phyloP scores from a whole-genome alignment of 352 stramenopile genomes.

The Pythium scleroteichum region DNA sequence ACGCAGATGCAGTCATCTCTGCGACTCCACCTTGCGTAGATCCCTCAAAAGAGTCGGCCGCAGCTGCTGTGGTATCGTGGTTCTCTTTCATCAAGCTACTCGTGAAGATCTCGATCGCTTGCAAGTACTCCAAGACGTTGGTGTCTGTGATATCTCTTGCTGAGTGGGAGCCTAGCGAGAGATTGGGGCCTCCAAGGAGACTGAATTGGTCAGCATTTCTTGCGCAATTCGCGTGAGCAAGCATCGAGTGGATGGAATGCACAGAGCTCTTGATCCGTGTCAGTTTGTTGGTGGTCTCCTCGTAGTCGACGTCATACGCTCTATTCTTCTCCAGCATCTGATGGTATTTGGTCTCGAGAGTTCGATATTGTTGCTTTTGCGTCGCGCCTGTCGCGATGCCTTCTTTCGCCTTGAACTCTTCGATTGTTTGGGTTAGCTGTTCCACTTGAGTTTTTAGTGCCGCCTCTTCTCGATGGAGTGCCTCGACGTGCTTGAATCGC shows the following conservation, averaged over 20 bases:
- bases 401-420: constrained; percentile 69
- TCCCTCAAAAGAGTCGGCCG: neutral
- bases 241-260: constrained; percentile 73
- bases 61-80: constrained; percentile 23
- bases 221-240: constrained; percentile 54
- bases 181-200: constrained; percentile 24
- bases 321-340: constrained; percentile 41
- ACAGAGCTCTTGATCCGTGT: constrained; percentile 65
- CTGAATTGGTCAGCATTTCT: constrained; percentile 41
- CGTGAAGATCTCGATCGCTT: constrained; percentile 73
- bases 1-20: constrained; percentile 2
- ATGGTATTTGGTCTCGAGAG: constrained; percentile 40
- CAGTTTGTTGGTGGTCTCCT: constrained; percentile 55
- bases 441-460: constrained; percentile 52
- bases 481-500: constrained; percentile 75
- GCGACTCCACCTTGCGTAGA: neutral
- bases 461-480: constrained; percentile 60
- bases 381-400: constrained; percentile 57
- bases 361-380: constrained; percentile 57
- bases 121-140: constrained; percentile 77
- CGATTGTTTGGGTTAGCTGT: constrained; percentile 44
- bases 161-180: constrained; percentile 32
- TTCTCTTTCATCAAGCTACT: constrained; percentile 58
- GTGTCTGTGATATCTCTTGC: constrained; percentile 52
- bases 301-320: constrained; percentile 54